Base-by-base conservation (phyloP, 768 basidiomycete genomes). In the Boletus tylopilopsis region DNA sequence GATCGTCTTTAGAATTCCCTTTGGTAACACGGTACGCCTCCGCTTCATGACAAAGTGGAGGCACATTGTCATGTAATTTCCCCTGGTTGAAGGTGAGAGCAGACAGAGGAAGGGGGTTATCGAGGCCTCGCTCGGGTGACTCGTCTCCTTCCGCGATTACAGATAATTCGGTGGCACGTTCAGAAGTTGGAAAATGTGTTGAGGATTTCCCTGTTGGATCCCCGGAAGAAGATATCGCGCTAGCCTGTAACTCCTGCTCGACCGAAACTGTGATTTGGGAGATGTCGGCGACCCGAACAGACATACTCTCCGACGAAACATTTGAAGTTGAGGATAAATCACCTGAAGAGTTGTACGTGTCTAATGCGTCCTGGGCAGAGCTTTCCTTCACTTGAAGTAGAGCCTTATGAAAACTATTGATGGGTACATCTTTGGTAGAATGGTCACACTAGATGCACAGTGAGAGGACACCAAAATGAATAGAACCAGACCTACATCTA, bases 101-200 rank as follows among this genome's bases (percentile, higher is more conserved):
- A 29, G 54, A 46, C 18, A 42, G 29, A 21, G 47, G 48, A 25
- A 33, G 37, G 15, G 25, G 35, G 29, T 46, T 42, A 25, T 30
- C 33, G 46, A 32, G 42, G 55, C 59, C 66, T 30, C 64, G 64
- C 47, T 87, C 83, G 5, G 64, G 64, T 3, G 70, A 71, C 57
- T 87, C 82, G 41, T 90, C 87, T 45, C 80, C 85, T 67, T 88
- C 87, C 0, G 76, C 80, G 47, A 88, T 87, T 46, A 85, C 74
- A 24, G 86, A 89, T 30, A 90, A 66, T 43, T 82, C 78, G 36
- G 73, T 75, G 32, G 50, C 52, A 15, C 35, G 55, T n/a, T 59
- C 56, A 24, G 45, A 64, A 70, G 29, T 71, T 65, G 27, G 22
- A 24, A 53, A 45, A 22, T 47, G 47, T 4, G 23, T 24, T 29